These are phyloP conservation scores for Ensete ventricosum DNA, from an alignment of 176 grass and related monocot genomes.

Conservation along the genomic window DNA sequence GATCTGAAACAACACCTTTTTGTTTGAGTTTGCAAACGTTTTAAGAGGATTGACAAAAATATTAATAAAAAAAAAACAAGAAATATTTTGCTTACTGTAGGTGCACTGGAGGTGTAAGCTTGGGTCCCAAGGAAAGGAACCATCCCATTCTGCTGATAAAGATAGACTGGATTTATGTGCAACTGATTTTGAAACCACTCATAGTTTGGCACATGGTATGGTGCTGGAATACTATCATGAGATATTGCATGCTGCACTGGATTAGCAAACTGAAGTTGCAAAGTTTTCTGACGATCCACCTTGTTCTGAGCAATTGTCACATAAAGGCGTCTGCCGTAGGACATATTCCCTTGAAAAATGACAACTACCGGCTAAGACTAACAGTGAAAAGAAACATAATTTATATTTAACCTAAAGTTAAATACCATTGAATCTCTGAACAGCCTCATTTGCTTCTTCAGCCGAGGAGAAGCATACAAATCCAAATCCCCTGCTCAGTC, in stretches of 20 bases:
- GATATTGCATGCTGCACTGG: background rate
- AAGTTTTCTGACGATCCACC: background rate
- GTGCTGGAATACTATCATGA: background rate
- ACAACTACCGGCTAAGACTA: background rate
- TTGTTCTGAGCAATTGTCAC: slow-evolving; percentile 8
- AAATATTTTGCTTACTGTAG: background rate
- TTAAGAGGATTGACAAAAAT: background rate
- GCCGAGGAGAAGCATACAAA: slow-evolving; percentile 14
- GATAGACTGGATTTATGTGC: too few species aligned
- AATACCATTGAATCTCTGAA: slow-evolving; percentile 17
- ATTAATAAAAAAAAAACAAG: background rate
- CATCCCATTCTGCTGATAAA: too few species aligned
- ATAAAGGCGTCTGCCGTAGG: background rate
- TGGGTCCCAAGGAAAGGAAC: too few species aligned
- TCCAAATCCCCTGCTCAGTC: slow-evolving; percentile 16
- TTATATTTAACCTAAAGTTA: background rate
- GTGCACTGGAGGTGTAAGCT: background rate
- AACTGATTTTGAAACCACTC: background rate
- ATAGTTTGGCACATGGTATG: background rate
- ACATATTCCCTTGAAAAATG: background rate
- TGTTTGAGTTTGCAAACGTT: background rate
- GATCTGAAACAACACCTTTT: background rate
- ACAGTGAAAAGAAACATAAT: background rate
- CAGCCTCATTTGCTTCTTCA: background rate
- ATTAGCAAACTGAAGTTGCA: slow-evolving; percentile 1